Conservation (phyloP, 73 alveolate species). For the Stentor roeselii region DNA sequence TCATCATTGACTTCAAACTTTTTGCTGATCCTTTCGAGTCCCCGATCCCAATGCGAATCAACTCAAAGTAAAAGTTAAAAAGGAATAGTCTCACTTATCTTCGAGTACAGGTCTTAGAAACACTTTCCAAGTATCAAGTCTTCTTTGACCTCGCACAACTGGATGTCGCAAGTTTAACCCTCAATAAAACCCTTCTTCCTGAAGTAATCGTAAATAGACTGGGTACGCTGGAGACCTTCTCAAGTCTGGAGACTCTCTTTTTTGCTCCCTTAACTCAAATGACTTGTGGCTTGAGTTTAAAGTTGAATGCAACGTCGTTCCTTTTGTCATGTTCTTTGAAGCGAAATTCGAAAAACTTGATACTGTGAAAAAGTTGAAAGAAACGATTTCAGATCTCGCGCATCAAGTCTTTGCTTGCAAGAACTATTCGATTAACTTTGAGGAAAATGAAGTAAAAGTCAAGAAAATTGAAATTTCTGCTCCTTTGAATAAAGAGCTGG, state of each 20-base stretch:
- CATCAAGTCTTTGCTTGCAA: neutral
- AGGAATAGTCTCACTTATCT: neutral
- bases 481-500: neutral
- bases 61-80: neutral
- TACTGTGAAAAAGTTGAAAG: too few species aligned
- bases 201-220: neutral
- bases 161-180: neutral
- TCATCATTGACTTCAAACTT: neutral
- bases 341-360: neutral
- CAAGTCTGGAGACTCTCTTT: neutral
- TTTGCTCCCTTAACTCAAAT: constrained; percentile 18
- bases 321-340: neutral
- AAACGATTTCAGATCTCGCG: neutral
- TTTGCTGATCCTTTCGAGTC: neutral
- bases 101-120: neutral
- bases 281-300: constrained; percentile 27
- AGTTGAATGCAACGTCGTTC: neutral
- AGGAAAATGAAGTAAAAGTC: too few species aligned
- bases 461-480: neutral
- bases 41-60: neutral
- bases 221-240: constrained; percentile 3
- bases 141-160: neutral
- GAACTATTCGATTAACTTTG: neutral
- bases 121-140: neutral
- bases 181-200: neutral